phyloP scores from a whole-genome alignment of 768 basidiomycete genomes.

The Termitomyces sp. region DNA sequence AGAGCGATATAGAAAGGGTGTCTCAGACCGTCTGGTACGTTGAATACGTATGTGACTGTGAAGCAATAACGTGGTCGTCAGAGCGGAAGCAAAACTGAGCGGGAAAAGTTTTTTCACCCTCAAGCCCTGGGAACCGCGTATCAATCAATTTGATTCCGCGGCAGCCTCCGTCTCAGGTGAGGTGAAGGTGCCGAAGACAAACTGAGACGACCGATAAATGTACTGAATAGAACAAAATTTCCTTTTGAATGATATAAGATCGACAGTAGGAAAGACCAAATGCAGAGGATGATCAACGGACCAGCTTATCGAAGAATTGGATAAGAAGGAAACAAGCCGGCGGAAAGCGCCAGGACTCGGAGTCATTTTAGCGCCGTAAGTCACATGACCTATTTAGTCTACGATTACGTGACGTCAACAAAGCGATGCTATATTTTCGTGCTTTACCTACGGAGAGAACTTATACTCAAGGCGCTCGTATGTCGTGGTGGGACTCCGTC shows the following conservation, averaged over 20 bases:
- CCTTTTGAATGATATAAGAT: background rate
- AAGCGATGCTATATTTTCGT: too few species aligned
- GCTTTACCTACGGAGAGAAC: too few species aligned
- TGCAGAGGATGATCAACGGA: background rate
- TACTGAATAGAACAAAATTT: background rate
- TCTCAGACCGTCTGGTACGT: background rate
- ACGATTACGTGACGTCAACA: background rate
- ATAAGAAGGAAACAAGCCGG: background rate
- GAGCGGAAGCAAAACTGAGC: background rate
- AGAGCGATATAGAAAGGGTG: background rate
- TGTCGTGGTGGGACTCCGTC: too few species aligned
- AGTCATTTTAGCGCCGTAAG: slow-evolving; percentile 2
- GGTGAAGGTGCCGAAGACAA: background rate
- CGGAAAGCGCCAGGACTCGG: background rate
- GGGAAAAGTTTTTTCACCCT: slow-evolving; percentile 8
- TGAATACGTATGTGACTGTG: background rate
- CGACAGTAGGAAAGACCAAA: background rate
- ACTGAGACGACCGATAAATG: background rate
- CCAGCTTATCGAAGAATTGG: background rate
- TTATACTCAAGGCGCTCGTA: too few species aligned
- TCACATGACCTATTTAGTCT: background rate
- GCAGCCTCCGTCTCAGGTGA: background rate
- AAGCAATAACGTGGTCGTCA: background rate
- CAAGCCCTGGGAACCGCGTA: slow-evolving; percentile 4
- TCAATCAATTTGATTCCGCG: slow-evolving; percentile 13